phyloP scores from a whole-genome alignment of 345 rosid genomes.

The Citrus sinensis region DVS_A1.0 CM039162.1:30122501-30123000 shows the following conservation, averaged over 20 bases:
- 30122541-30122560: neutral
- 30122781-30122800: constrained; percentile 50
- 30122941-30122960: constrained; percentile 23
- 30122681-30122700: constrained; percentile 15
- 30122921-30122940: constrained; percentile 21
- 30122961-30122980: constrained; percentile 30
- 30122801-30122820: constrained; percentile 38
- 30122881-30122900: constrained; percentile 60
- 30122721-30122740: constrained; percentile 61
- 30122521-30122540: neutral
- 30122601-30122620: neutral
- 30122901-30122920: constrained; percentile 32
- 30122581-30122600: neutral
- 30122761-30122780: constrained; percentile 55
- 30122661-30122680: neutral
- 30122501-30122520: neutral
- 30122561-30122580: neutral
- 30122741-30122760: constrained; percentile 60
- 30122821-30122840: constrained; percentile 63
- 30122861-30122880: constrained; percentile 63
- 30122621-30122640: neutral
- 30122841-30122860: constrained; percentile 64
- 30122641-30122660: neutral
- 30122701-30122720: constrained; percentile 1
- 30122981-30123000: constrained; percentile 44